phyloP scores from a whole-genome alignment of 2,329 filamentous ascomycete genomes.

The Sporothrix phasma region DNA sequence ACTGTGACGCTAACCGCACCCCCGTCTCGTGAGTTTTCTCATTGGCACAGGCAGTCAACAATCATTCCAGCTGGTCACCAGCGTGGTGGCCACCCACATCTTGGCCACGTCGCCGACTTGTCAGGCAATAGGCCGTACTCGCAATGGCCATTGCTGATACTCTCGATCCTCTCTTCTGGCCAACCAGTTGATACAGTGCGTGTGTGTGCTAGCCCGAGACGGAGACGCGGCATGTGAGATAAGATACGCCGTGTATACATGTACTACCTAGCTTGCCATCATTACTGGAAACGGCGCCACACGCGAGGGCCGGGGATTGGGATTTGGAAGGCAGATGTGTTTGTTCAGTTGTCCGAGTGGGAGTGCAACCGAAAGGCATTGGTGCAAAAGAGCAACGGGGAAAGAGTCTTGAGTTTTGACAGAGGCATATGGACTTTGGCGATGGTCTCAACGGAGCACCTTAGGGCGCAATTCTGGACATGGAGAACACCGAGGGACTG shows the following conservation, averaged over 20 bases:
- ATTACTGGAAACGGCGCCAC: not conserved
- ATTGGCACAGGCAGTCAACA: not conserved
- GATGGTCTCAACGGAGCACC: not conserved
- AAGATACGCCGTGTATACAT: constrained; percentile 1
- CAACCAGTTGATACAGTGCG: not conserved
- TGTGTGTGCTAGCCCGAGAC: too few relatives aligned
- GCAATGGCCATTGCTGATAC: not conserved
- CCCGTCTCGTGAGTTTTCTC: not conserved
- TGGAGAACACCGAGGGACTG: not conserved
- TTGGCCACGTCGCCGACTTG: not conserved
- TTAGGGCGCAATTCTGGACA: not conserved
- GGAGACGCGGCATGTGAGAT: not conserved
- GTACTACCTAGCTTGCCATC: too few relatives aligned
- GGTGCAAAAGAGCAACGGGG: not conserved
- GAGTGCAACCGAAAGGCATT: not conserved
- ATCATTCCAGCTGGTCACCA: not conserved
- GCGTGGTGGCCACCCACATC: not conserved
- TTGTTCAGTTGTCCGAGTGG: not conserved
- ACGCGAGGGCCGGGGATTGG: not conserved
- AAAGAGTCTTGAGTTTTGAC: not conserved
- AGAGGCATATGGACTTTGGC: not conserved
- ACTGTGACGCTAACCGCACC: not conserved
- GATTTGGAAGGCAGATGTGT: not conserved
- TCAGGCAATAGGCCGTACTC: not conserved
- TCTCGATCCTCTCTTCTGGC: not conserved